A percentile compares a stretch with the other conserved stretches of the same genome.
These are phyloP conservation scores for Magnaporthiopsis poae DNA, from an alignment of 2,329 filamentous ascomycete genomes.

Conservation along the genomic window DNA sequence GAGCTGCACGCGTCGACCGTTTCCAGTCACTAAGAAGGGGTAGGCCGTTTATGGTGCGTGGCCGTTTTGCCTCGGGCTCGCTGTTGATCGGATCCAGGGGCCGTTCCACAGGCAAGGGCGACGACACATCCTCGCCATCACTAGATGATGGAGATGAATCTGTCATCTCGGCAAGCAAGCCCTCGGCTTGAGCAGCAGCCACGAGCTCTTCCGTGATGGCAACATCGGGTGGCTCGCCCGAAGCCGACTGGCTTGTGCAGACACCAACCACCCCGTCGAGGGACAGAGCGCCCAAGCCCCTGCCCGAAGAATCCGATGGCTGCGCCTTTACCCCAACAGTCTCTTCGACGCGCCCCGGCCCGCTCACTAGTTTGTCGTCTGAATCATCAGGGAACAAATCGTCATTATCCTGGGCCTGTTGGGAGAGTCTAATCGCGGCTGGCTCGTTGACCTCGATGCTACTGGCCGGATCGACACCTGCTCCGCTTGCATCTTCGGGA, in stretches of 20 bases:
- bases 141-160: background rate
- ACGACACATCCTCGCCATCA: background rate
- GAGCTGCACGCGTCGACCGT: background rate
- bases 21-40: background rate
- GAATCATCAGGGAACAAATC: conserved; percentile 44
- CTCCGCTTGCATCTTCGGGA: conserved; percentile 17
- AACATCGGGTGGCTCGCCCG: conserved; percentile 26
- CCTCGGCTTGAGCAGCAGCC: conserved; percentile 30
- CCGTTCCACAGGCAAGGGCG: background rate
- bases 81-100: background rate
- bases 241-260: conserved; percentile 31
- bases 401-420: conserved; percentile 22
- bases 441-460: conserved; percentile 57
- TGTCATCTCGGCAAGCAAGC: conserved; percentile 24
- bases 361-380: conserved; percentile 38
- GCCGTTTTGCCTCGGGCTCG: conserved; percentile 7
- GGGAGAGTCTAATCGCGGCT: conserved; percentile 30
- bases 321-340: background rate
- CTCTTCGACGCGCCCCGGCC: conserved; percentile 17
- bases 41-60: conserved; percentile 5
- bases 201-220: conserved; percentile 30
- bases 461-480: conserved; percentile 25
- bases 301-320: conserved; percentile 2
- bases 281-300: background rate
- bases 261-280: conserved; percentile 27